A percentile compares a stretch with the other conserved stretches of the same genome.
Evolutionary conservation across 306 rosid species (phyloP).

Genomic region (Vigna reflexopilosa): DNA sequence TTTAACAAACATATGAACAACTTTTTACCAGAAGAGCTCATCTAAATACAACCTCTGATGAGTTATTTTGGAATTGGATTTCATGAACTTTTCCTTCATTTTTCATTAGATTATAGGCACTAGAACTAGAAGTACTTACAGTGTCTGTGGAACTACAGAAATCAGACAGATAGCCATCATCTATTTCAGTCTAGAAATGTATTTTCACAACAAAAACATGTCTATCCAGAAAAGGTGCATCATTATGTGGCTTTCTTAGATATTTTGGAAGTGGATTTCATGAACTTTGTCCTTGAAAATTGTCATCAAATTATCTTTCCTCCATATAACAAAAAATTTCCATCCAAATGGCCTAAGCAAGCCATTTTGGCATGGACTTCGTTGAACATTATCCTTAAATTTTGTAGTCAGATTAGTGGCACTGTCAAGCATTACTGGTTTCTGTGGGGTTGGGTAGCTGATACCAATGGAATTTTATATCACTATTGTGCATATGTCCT

Average conservation of each 20-base stretch:
- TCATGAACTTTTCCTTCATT: background rate
- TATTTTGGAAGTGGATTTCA: constrained; percentile 16
- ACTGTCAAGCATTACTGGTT: background rate
- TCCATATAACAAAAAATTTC: background rate
- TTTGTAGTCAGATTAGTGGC: constrained; percentile 1
- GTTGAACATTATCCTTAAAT: constrained; percentile 13
- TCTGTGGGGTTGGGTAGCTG: background rate
- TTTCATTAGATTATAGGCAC: constrained; percentile 23
- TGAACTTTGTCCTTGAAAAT: background rate
- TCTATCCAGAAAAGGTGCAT: background rate
- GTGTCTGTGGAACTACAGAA: background rate
- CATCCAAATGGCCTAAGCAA: background rate
- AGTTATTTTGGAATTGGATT: constrained; percentile 28
- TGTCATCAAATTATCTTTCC: constrained; percentile 2
- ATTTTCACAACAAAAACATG: background rate
- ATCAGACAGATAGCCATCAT: background rate
- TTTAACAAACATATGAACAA: background rate
- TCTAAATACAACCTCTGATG: background rate
- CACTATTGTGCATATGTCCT: background rate
- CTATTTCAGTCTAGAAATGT: background rate
- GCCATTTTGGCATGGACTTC: constrained; percentile 25
- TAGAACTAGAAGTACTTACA: background rate
- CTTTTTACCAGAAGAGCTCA: background rate
- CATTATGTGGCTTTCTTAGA: background rate
- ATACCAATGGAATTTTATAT: background rate